Conservation (phyloP, 495 filamentous ascomycete species). For the Neurospora discreta region DNA sequence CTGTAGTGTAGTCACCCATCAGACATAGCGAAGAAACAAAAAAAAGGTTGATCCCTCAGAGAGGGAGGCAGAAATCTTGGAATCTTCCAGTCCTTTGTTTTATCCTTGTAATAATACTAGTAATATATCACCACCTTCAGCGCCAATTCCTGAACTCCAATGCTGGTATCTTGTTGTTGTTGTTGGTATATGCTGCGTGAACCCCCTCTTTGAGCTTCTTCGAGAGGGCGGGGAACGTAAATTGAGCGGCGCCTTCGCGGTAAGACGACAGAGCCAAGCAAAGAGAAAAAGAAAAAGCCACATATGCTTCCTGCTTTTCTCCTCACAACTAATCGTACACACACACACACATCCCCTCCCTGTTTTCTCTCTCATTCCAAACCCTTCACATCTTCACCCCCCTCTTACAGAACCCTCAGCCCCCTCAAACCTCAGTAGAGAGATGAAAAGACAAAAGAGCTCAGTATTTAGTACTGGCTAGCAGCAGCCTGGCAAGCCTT, state of each 20-base stretch:
- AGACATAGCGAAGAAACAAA: neutral
- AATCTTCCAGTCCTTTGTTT: neutral
- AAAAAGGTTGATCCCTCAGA: neutral
- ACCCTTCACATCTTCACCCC: no score
- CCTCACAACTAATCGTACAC: neutral
- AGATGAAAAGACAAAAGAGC: no score
- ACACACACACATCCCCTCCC: neutral
- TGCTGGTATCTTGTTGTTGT: neutral
- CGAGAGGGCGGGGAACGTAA: neutral
- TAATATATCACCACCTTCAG: neutral
- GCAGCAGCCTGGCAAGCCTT: slow-evolving; percentile 93
- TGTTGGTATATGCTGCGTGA: neutral
- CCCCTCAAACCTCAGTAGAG: no score
- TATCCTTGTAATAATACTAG: neutral
- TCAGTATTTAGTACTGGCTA: slow-evolving; percentile 48
- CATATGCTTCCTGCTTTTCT: neutral
- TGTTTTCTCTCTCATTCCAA: no score
- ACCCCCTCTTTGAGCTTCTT: neutral
- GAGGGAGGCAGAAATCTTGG: neutral
- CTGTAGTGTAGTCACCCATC: neutral
- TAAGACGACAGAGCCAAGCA: neutral
- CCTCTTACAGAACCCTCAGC: no score
- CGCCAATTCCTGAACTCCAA: neutral
- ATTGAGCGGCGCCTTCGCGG: neutral
- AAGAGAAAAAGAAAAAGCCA: neutral